Conservation (phyloP, 192 early-diverging fungal genomes). For the Coemansia javaensis region DNA sequence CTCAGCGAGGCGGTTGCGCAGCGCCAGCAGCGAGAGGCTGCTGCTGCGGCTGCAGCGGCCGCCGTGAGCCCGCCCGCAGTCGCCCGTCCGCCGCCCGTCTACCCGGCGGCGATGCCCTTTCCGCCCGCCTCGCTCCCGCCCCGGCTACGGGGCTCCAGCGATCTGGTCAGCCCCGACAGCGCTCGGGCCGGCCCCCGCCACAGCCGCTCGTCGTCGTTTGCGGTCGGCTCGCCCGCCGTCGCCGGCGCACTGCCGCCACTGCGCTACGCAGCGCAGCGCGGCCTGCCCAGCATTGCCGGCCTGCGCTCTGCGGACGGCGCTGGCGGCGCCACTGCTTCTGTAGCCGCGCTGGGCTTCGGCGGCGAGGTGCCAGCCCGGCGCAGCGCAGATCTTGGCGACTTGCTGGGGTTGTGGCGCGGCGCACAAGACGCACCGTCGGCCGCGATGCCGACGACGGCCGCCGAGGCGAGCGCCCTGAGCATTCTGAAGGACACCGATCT, state of each 20-base stretch:
- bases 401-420: conserved; percentile 16
- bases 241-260: not conserved
- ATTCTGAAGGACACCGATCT: conserved; percentile 49
- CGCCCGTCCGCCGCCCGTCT: not conserved
- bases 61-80: not conserved
- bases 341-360: not conserved
- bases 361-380: conserved; percentile 6
- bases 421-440: conserved; percentile 1
- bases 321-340: not conserved
- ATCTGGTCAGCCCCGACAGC: not conserved
- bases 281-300: not conserved
- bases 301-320: not conserved
- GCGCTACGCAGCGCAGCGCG: not conserved
- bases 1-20: conserved; percentile 10
- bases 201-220: conserved; percentile 16
- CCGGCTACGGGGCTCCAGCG: not conserved
- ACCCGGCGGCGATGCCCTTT: not conserved
- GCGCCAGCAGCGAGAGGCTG: not conserved
- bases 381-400: conserved; percentile 25
- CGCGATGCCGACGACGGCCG: conserved; percentile 28
- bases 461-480: conserved; percentile 47
- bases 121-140: not conserved
- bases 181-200: not conserved
- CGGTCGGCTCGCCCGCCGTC: not conserved
- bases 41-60: not conserved